Evolutionary conservation across 1,284 basidiomycete species (phyloP), one percentile per base, ranked within the genome.

Genomic region (Entoloma clypeatum): DNA sequence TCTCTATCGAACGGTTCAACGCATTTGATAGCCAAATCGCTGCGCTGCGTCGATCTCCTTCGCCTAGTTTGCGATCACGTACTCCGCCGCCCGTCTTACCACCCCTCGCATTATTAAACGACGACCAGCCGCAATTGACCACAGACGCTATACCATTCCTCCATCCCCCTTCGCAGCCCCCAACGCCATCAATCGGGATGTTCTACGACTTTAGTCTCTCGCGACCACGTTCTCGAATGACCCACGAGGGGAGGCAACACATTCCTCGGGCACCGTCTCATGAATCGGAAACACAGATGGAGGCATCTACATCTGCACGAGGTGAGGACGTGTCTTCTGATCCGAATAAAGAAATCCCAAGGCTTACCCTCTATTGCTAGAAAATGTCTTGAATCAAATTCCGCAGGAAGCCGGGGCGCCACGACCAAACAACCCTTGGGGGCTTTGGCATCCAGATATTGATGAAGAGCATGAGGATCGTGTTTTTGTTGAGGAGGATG

Each of bases 11-110:
- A 39, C 68, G 74, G 27, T 75, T 77, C 48, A 70, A 68, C 55
- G 65, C 67, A 18, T 75, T 78, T 44, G 72, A 78, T 51, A 64
- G 62, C 36, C 65, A 77, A 41, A 75, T 75, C 32, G 66, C 72
- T 41, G 61, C 61, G 19, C 50, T 75, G 44, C 65, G 69, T 27
- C 61, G 61, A 39, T 63, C 69, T 8, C 56, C 58, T 14, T 59
- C 63, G 10, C 52, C 62, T 16, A 42, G 41, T 9, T 8, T 41
- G 0, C 50, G 55, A 27, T 48, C 50, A 3, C 47, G 50, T 6
- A 55, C 61, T 7, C 57, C 56, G 23, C 61, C 65, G 7, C 63
- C 65, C 9, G 59, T 63, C 26, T 56, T 63, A 33, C 70, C 63
- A 24, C 67, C 62, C 44, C 58, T 62, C 19, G 48, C 52, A 25